Conservation (phyloP, 345 rosid genomes). For the Lumnitzera racemosa region DNA sequence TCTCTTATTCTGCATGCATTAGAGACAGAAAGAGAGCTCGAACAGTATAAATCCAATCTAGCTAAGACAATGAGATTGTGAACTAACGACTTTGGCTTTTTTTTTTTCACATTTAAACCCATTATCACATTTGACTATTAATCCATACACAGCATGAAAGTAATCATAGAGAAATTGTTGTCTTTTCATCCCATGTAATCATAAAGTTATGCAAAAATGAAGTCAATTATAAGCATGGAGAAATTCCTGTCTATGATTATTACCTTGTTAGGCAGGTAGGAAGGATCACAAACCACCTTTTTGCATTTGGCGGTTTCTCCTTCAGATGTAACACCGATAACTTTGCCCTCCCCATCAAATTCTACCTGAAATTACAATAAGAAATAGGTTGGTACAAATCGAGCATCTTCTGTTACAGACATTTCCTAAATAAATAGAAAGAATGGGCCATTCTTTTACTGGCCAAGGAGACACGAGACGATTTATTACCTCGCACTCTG, state of each 20-base stretch:
- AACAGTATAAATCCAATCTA: neutral
- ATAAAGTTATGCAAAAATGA: neutral
- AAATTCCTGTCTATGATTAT: neutral
- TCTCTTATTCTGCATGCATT: slow-evolving; percentile 3
- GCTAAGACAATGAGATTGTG: too few relatives aligned
- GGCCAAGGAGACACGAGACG: neutral
- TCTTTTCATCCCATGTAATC: too few relatives aligned
- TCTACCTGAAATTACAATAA: slow-evolving; percentile 54
- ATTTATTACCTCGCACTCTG: slow-evolving; percentile 72
- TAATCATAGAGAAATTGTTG: too few relatives aligned
- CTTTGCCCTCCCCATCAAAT: slow-evolving; percentile 83
- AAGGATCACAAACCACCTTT: slow-evolving; percentile 97
- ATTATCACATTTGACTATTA: too few relatives aligned
- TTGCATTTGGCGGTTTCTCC: slow-evolving; percentile 98
- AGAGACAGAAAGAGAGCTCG: slow-evolving; percentile 4
- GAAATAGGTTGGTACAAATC: neutral
- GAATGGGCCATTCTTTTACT: neutral
- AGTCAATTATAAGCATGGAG: neutral
- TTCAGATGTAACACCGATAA: slow-evolving; percentile 85
- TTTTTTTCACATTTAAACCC: too few relatives aligned
- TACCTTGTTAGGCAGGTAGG: slow-evolving; percentile 84
- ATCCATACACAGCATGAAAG: too few relatives aligned
- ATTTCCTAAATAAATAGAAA: neutral
- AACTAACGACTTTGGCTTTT: too few relatives aligned
- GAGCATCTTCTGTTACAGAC: neutral